A percentile compares a stretch with the other conserved stretches of the same genome.
Evolutionary conservation across 2,329 filamentous ascomycete species (phyloP).

Genomic region (Stachybotrys chartarum): DNA sequence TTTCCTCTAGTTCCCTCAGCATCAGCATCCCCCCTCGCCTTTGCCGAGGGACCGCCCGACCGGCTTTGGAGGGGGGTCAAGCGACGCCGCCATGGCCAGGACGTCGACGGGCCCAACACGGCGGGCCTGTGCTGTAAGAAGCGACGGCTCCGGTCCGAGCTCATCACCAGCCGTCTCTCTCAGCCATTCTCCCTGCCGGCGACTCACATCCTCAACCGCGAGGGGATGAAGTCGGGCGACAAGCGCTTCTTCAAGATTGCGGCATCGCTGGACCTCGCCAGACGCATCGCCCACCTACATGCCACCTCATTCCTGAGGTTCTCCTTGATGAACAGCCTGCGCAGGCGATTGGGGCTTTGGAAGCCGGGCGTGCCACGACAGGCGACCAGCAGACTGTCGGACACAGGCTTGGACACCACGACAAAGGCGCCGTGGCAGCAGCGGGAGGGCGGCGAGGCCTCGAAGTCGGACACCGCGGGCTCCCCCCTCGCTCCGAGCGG

Average conservation of each 20-base stretch:
- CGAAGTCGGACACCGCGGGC: background rate
- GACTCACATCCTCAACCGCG: constrained; percentile 61
- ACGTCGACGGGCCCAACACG: constrained; percentile 53
- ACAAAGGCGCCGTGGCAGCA: constrained; percentile 13
- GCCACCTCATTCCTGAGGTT: constrained; percentile 52
- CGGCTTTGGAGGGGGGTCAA: constrained; percentile 27
- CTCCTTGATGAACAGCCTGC: constrained; percentile 57
- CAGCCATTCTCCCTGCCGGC: constrained; percentile 62
- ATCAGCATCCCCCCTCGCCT: background rate
- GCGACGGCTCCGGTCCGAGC: constrained; percentile 52
- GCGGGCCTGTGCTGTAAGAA: constrained; percentile 54
- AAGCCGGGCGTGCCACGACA: constrained; percentile 19
- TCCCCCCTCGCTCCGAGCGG: constrained; percentile 3
- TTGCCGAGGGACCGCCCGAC: background rate
- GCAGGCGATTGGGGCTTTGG: constrained; percentile 32
- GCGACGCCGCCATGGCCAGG: constrained; percentile 43
- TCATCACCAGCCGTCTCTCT: constrained; percentile 65
- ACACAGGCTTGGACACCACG: constrained; percentile 2
- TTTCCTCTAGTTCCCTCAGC: background rate
- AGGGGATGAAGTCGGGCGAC: constrained; percentile 35
- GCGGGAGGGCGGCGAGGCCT: constrained; percentile 6
- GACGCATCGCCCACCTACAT: constrained; percentile 35
- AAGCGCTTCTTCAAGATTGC: constrained; percentile 43
- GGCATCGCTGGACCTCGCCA: constrained; percentile 28
- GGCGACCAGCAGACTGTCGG: background rate